Conservation (phyloP, 305 asterid species). For the Fraxinus latifolia region DNA sequence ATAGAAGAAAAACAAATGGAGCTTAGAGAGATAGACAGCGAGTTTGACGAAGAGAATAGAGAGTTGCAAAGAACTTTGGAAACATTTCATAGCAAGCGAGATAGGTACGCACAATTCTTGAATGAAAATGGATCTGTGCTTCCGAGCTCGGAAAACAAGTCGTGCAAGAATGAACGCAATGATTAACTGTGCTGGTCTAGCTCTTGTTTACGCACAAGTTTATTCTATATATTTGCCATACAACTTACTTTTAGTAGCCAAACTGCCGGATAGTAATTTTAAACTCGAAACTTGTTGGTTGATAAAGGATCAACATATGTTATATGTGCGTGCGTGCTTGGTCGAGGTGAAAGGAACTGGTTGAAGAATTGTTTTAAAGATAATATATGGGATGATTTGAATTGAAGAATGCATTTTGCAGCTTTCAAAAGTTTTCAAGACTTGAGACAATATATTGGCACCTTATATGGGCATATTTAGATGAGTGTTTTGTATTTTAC, state of each 20-base stretch:
- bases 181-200: not conserved
- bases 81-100: not conserved
- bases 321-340: not conserved
- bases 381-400: not conserved
- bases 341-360: not conserved
- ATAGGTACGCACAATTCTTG: slow-evolving; percentile 18
- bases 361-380: not conserved
- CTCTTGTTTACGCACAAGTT: not conserved
- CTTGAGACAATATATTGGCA: not conserved
- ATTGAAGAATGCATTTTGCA: not conserved
- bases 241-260: not conserved
- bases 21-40: slow-evolving; percentile 4
- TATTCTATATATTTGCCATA: not conserved
- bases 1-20: slow-evolving; percentile 15
- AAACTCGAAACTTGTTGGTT: not conserved
- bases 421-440: not conserved
- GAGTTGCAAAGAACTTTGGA: not conserved
- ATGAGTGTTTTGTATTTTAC: not conserved
- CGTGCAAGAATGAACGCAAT: not conserved
- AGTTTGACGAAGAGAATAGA: not conserved
- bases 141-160: not conserved
- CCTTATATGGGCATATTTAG: not conserved
- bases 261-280: not conserved
- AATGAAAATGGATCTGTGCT: not conserved
- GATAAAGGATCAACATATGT: not conserved